Percentiles rank a stretch among this genome's conserved stretches.
These are phyloP conservation scores for Thelonectria blattea DNA, from an alignment of 2,329 filamentous ascomycete genomes.

Conservation along the genomic window DNA sequence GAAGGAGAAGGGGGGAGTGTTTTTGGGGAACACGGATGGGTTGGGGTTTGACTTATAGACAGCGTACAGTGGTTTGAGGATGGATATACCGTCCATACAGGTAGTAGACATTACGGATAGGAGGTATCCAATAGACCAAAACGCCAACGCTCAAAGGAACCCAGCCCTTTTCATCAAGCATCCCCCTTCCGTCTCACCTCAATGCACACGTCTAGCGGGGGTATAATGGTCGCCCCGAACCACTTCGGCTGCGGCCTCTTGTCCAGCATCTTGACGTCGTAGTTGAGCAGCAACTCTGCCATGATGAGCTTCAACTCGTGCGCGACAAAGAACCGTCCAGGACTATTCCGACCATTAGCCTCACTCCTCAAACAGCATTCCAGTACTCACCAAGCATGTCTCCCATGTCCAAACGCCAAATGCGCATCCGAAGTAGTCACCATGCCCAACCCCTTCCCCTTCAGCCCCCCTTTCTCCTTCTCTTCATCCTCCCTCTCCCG, in stretches of 20 bases:
- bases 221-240: conserved; percentile 51
- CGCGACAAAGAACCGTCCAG: conserved; percentile 62
- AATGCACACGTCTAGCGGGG: conserved; percentile 36
- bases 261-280: conserved; percentile 54
- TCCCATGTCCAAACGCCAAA: conserved; percentile 63
- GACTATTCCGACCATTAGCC: conserved; percentile 40
- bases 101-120: no score
- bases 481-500: conserved; percentile 42
- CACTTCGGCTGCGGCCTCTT: conserved; percentile 49
- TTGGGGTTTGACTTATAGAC: conserved; percentile 41
- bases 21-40: conserved; percentile 49
- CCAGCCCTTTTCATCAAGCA: not conserved
- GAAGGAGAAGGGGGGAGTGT: conserved; percentile 56
- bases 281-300: conserved; percentile 57
- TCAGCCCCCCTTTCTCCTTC: conserved; percentile 38
- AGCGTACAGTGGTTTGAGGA: no score
- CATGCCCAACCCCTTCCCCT: conserved; percentile 52
- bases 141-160: not conserved
- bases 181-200: conserved; percentile 30
- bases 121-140: not conserved
- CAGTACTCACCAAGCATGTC: conserved; percentile 53
- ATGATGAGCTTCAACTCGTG: conserved; percentile 63
- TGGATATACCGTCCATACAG: no score
- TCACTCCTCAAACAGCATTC: not conserved
- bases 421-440: conserved; percentile 59